Conservation (phyloP, 352 stramenopile genomes). For the Elongisporangium anandrum region DNA sequence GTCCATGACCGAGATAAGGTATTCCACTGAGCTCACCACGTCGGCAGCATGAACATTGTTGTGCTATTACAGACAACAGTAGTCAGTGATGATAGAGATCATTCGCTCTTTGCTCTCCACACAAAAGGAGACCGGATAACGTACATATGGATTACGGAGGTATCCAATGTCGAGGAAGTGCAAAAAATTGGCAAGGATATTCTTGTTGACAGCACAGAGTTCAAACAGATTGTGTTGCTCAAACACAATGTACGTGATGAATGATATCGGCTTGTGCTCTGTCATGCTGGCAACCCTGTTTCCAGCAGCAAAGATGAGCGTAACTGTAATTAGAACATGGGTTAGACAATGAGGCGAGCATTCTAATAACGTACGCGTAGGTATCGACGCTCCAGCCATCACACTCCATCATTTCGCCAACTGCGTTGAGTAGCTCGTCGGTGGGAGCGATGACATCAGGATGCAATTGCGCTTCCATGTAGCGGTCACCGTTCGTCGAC, state of each 20-base stretch:
- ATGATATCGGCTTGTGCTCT: slow-evolving; percentile 72
- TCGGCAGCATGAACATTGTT: slow-evolving; percentile 79
- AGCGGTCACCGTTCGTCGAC: slow-evolving; percentile 14
- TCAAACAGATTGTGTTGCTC: slow-evolving; percentile 82
- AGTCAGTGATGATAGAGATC: too few species aligned
- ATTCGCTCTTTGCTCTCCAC: too few species aligned
- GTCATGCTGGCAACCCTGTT: slow-evolving; percentile 52
- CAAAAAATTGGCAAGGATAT: slow-evolving; percentile 73
- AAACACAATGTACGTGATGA: slow-evolving; percentile 82
- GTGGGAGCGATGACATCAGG: slow-evolving; percentile 49
- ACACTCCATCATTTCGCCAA: slow-evolving; percentile 65
- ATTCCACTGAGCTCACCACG: slow-evolving; percentile 79
- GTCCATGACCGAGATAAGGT: slow-evolving; percentile 75
- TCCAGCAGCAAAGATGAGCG: slow-evolving; percentile 4
- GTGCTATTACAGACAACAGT: slow-evolving; percentile 31
- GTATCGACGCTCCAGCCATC: slow-evolving; percentile 77
- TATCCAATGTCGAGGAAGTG: slow-evolving; percentile 81
- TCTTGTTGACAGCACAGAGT: slow-evolving; percentile 66
- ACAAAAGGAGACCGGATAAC: slow-evolving; percentile 5
- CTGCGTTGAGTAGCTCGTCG: slow-evolving; percentile 61
- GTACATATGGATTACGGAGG: slow-evolving; percentile 75
- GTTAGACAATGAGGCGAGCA: not conserved
- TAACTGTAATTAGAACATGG: not conserved
- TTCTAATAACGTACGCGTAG: slow-evolving; percentile 37
- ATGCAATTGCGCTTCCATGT: slow-evolving; percentile 47